Evolutionary conservation across 2,329 filamentous ascomycete genomes (phyloP).

Genomic region (Eutypella sp.): DNA sequence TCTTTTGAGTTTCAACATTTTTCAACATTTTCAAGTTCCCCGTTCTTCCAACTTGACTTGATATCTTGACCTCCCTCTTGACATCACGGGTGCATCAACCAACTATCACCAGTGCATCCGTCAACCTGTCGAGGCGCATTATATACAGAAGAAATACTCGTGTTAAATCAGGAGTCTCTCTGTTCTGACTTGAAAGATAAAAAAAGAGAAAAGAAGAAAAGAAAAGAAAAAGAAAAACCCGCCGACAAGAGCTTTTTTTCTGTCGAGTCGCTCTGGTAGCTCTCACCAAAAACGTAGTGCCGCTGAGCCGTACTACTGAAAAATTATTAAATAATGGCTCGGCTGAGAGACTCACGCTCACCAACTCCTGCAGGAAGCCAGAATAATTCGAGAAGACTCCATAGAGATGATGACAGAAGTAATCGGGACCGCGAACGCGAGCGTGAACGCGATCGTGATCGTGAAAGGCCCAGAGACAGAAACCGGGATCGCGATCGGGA

Average conservation of each 20-base stretch:
- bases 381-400: slow-evolving; percentile 64
- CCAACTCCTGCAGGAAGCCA: slow-evolving; percentile 90
- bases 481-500: slow-evolving; percentile 40
- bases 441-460: slow-evolving; percentile 35
- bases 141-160: slow-evolving; percentile 3
- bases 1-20: slow-evolving; percentile 4
- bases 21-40: too few species aligned
- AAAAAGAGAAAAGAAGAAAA: too few species aligned
- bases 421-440: slow-evolving; percentile 45
- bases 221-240: too few species aligned
- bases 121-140: not conserved
- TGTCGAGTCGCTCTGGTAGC: slow-evolving; percentile 27
- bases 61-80: too few species aligned
- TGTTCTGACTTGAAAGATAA: slow-evolving; percentile 15
- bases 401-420: slow-evolving; percentile 56
- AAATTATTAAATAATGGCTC: slow-evolving; percentile 50
- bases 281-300: slow-evolving; percentile 32
- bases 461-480: not conserved
- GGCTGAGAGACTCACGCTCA: slow-evolving; percentile 71
- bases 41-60: too few species aligned
- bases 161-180: slow-evolving; percentile 11
- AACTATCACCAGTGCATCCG: too few species aligned
- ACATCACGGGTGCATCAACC: not conserved
- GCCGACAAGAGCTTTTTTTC: slow-evolving; percentile 18
- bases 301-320: slow-evolving; percentile 28